Evolutionary conservation across 768 basidiomycete genomes (phyloP), one percentile per base, ranked within the genome.

Genomic region (Lactarius trivialis): DNA sequence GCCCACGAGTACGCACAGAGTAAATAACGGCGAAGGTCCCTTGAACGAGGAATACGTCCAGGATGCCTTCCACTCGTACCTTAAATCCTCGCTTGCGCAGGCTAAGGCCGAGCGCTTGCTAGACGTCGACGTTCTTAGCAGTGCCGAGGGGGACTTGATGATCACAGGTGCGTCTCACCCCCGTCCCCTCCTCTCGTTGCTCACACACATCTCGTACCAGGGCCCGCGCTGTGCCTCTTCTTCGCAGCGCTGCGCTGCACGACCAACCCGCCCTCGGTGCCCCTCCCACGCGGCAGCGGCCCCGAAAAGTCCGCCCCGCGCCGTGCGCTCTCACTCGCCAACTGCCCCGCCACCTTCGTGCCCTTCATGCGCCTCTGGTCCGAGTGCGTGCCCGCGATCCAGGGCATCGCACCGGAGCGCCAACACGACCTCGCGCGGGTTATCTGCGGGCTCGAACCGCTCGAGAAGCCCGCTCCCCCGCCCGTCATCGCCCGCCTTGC

Each of bases 141-240:
- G 85, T 50, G 92, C 89, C 12, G 88, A 91, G 73, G 82, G 79
- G 0, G 91, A 93, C 77, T 73, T 93, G 33, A 93, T 93, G 90
- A 87, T 93, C 61, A 85, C 88, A 70, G 91, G 91, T 85, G 55
- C 64, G 79, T 66, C n/a, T 24, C 12, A 37, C 48, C 1, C 14
- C 2, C 61, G 61, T 12, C 53, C n/a, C 32, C 4, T 58, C 37
- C 58, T 5, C 33, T 17, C 8, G 19, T 5, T 12, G 3, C 54
- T 45, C 43, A n/a, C 49, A 34, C 33, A n/a, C n/a, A n/a, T 39
- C 43, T 49, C 28, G 32, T 24, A 57, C 50, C 15, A 24, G 56
- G 90, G 0, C 91, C 91, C 15, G 89, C 91, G 0, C 76, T 94
- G 15, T 90, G 88, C 64, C 79, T 94, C 0, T 93, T 89, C 73